phyloP scores from a whole-genome alignment of 768 basidiomycete species.

The Vararia minispora region DNA sequence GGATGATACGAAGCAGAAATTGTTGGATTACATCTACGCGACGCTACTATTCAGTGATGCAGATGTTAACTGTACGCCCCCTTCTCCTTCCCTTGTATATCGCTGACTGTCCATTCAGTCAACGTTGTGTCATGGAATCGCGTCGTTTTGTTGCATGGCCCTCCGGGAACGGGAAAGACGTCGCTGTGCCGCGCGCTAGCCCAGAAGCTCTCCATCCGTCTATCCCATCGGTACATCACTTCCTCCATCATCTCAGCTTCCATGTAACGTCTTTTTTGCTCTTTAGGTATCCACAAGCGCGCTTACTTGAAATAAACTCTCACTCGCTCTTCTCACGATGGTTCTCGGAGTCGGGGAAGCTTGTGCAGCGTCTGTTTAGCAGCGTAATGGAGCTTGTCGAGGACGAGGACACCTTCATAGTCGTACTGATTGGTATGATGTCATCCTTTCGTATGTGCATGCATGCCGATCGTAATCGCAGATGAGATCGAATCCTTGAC shows the following conservation, averaged over 20 bases:
- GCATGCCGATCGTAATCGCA: conserved; percentile 21
- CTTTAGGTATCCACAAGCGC: conserved; percentile 70
- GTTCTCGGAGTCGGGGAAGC: conserved; percentile 98
- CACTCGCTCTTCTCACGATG: conserved; percentile 97
- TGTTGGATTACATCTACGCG: conserved; percentile 91
- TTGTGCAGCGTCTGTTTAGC: conserved; percentile 87
- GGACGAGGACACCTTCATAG: conserved; percentile 83
- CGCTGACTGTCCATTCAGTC: conserved; percentile 30
- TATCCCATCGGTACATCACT: conserved; percentile 63
- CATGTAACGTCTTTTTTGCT: background rate
- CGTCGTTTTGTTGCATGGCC: conserved; percentile 88
- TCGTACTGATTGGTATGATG: conserved; percentile 78
- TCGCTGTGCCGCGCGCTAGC: conserved; percentile 90
- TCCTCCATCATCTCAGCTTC: background rate
- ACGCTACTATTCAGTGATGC: conserved; percentile 90
- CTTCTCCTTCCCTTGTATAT: conserved; percentile 1
- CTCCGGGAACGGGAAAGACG: conserved; percentile 97
- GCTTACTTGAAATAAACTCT: conserved; percentile 93
- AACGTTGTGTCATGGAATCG: conserved; percentile 96
- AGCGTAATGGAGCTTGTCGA: conserved; percentile 87
- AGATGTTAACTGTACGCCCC: conserved; percentile 62
- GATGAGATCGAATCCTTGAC: conserved; percentile 97
- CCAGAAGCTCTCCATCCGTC: conserved; percentile 87
- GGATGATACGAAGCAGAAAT: conserved; percentile 71
- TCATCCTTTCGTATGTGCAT: background rate